Evolutionary conservation across 257 asterid genomes (phyloP).

Genomic region (Thymus quinquecostatus): DNA sequence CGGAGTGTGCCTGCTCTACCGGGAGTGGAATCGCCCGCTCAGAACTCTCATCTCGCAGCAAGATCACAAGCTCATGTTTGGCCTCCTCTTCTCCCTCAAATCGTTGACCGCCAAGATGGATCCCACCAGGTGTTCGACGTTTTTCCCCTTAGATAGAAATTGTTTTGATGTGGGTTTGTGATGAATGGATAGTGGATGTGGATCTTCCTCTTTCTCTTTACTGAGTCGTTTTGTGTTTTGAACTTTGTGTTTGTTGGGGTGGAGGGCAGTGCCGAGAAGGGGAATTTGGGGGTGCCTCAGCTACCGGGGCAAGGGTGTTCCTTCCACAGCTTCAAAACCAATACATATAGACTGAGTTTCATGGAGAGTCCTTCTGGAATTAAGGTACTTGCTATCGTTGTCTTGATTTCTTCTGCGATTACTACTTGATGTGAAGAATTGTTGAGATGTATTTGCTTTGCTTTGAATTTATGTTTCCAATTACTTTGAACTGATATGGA

Average conservation of each 20-base stretch:
- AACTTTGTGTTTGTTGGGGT: slow-evolving; percentile 31
- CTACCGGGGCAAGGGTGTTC: slow-evolving; percentile 98
- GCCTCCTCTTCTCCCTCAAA: slow-evolving; percentile 95
- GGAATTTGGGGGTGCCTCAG: slow-evolving; percentile 94
- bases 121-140: slow-evolving; percentile 72
- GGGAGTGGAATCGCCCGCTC: slow-evolving; percentile 98
- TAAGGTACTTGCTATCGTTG: slow-evolving; percentile 59
- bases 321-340: slow-evolving; percentile 88
- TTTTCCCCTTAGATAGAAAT: slow-evolving; percentile 22
- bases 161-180: neutral
- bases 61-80: slow-evolving; percentile 96
- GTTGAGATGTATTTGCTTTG: slow-evolving; percentile 22
- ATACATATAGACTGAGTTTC: slow-evolving; percentile 86
- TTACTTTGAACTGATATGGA: slow-evolving; percentile 14
- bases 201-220: neutral
- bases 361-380: slow-evolving; percentile 98
- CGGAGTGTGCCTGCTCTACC: slow-evolving; percentile 82
- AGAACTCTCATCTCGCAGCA: slow-evolving; percentile 85
- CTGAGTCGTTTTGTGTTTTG: neutral
- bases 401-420: slow-evolving; percentile 7
- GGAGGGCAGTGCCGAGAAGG: slow-evolving; percentile 85
- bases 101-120: slow-evolving; percentile 95
- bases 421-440: slow-evolving; percentile 12
- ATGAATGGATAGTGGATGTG: neutral
- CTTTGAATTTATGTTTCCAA: slow-evolving; percentile 3